Evolutionary conservation across 139 green algal species (phyloP).

Genomic region (Chlamydomonas sp.): DNA sequence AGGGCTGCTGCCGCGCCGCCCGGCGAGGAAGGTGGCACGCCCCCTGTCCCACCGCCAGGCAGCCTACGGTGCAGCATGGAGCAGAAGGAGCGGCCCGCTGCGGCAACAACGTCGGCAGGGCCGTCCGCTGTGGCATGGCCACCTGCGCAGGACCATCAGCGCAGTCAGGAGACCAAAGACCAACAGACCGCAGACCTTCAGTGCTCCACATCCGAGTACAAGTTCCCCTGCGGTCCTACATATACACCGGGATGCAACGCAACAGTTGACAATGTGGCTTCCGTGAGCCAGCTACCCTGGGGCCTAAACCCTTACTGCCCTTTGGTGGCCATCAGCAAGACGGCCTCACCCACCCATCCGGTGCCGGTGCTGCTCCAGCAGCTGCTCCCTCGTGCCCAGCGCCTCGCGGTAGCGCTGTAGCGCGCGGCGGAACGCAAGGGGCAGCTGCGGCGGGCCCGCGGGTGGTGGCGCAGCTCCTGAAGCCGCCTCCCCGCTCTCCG

Average conservation of each 20-base stretch:
- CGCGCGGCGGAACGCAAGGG: conserved; percentile 1
- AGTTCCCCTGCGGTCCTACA: too few species aligned
- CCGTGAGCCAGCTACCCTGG: too few species aligned
- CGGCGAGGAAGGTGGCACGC: background rate
- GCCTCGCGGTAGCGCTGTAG: conserved; percentile 32
- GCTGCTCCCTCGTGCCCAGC: conserved; percentile 13
- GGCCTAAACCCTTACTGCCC: too few species aligned
- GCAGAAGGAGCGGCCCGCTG: conserved; percentile 1
- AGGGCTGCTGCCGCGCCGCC: background rate
- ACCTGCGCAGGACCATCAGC: too few species aligned
- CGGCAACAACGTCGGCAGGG: background rate
- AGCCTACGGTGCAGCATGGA: background rate
- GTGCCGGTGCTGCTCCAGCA: conserved; percentile 9
- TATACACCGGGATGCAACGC: too few species aligned
- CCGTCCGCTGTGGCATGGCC: too few species aligned
- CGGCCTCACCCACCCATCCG: background rate
- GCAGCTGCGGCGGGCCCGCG: conserved; percentile 20
- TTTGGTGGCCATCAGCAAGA: too few species aligned
- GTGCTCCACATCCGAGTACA: too few species aligned
- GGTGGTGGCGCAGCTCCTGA: background rate
- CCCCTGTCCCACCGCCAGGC: background rate
- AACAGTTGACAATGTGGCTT: too few species aligned
- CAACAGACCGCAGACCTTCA: too few species aligned
- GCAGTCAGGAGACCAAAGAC: too few species aligned
- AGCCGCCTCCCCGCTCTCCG: background rate